Evolutionary conservation across 768 basidiomycete genomes (phyloP).

Genomic region (Gloeopeniophorella convolvens): DNA sequence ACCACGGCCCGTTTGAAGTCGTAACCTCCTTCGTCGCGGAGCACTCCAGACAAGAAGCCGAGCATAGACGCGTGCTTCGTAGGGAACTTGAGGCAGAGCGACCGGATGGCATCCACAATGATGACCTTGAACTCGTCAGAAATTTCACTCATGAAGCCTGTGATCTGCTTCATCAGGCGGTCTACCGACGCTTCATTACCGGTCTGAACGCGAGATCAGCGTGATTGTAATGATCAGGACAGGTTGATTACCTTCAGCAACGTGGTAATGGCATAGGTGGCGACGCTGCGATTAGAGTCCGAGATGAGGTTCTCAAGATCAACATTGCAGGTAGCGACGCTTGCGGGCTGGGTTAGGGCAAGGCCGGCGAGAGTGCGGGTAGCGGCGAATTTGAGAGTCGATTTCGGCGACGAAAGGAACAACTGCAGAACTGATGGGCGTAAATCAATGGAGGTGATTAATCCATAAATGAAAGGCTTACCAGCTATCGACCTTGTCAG

Average conservation of each 20-base stretch:
- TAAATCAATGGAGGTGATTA: neutral
- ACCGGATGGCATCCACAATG: slow-evolving; percentile 97
- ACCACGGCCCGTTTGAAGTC: slow-evolving; percentile 99
- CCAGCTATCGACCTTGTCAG: slow-evolving; percentile 86
- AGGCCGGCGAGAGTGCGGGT: slow-evolving; percentile 91
- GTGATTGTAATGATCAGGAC: slow-evolving; percentile 13
- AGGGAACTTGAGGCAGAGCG: slow-evolving; percentile 98
- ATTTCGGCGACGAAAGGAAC: slow-evolving; percentile 92
- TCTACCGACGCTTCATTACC: slow-evolving; percentile 99
- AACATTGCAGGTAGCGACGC: slow-evolving; percentile 89
- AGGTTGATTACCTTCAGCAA: slow-evolving; percentile 71
- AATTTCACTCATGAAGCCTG: slow-evolving; percentile 98
- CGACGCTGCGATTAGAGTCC: slow-evolving; percentile 91
- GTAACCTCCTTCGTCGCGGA: slow-evolving; percentile 97
- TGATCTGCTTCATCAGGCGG: slow-evolving; percentile 98
- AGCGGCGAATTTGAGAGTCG: slow-evolving; percentile 94
- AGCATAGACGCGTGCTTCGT: slow-evolving; percentile 96
- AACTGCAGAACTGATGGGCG: slow-evolving; percentile 76
- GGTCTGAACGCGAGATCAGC: slow-evolving; percentile 48
- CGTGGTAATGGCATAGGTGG: slow-evolving; percentile 98
- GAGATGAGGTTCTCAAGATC: slow-evolving; percentile 96
- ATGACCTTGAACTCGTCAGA: slow-evolving; percentile 99
- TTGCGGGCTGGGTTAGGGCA: slow-evolving; percentile 77
- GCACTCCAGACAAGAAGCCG: slow-evolving; percentile 90
- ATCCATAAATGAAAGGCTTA: slow-evolving; percentile 31